Evolutionary conservation across 352 stramenopile species (phyloP).

Genomic region (Globisporangium irregulare): DNA sequence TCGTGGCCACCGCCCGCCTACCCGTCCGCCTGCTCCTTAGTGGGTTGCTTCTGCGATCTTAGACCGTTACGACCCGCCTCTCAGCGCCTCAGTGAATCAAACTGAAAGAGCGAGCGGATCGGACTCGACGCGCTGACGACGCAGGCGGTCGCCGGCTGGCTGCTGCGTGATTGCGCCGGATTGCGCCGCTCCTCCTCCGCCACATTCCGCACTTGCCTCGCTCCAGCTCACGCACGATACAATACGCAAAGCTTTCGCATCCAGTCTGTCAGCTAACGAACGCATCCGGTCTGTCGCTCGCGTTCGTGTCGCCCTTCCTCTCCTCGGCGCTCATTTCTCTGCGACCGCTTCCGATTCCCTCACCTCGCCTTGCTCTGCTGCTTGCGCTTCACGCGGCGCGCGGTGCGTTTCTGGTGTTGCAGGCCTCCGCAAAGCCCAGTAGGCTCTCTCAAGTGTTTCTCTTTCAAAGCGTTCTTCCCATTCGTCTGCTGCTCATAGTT

Average conservation of each 20-base stretch:
- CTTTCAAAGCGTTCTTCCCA: not conserved
- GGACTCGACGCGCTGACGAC: not conserved
- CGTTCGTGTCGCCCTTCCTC: not conserved
- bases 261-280: not conserved
- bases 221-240: not conserved
- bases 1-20: not conserved
- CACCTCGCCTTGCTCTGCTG: not conserved
- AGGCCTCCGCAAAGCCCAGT: not conserved
- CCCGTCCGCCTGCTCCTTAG: not conserved
- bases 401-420: conserved; percentile 9
- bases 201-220: not conserved
- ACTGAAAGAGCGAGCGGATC: not conserved
- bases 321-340: not conserved
- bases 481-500: not conserved
- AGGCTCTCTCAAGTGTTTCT: not conserved
- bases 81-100: not conserved
- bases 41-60: not conserved
- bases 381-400: not conserved
- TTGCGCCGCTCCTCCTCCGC: not conserved
- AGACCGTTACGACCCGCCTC: not conserved
- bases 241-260: not conserved
- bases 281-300: not conserved
- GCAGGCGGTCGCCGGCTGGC: not conserved
- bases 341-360: not conserved
- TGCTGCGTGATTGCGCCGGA: not conserved